Percentiles rank a stretch among this genome's conserved stretches.
Evolutionary conservation across 495 filamentous ascomycete genomes (phyloP).

Genomic region (Parathielavia appendiculata): DNA sequence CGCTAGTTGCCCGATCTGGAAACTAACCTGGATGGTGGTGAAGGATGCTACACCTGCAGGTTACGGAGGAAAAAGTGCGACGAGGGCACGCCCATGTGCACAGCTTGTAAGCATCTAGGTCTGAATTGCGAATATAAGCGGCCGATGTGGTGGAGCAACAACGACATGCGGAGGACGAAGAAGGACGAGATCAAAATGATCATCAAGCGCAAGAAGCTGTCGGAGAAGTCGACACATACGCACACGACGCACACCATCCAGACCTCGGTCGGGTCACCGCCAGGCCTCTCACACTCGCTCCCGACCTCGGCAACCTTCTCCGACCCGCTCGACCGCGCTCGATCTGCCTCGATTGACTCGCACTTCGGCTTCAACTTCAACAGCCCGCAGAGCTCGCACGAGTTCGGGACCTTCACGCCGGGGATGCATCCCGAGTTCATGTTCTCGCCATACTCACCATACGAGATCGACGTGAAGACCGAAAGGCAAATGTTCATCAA

Average conservation of each 20-base stretch:
- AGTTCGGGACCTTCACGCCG: conserved; percentile 59
- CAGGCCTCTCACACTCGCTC: conserved; percentile 73
- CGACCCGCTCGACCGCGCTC: conserved; percentile 62
- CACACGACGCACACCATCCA: conserved; percentile 34
- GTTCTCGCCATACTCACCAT: conserved; percentile 60
- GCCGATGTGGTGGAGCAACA: conserved; percentile 94
- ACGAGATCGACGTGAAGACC: conserved; percentile 93
- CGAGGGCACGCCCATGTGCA: conserved; percentile 79
- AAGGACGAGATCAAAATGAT: conserved; percentile 96
- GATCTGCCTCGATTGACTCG: conserved; percentile 73
- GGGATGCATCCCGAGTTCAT: conserved; percentile 47
- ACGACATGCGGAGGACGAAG: conserved; percentile 73
- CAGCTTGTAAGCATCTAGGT: conserved; percentile 81
- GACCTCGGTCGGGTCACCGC: conserved; percentile 58
- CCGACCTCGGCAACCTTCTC: conserved; percentile 76
- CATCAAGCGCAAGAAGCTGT: conserved; percentile 92
- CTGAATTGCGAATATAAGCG: conserved; percentile 92
- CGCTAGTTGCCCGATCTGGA: conserved; percentile 5
- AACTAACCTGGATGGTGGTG: conserved; percentile 29
- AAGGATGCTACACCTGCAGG: conserved; percentile 97
- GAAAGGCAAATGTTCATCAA: conserved; percentile 93
- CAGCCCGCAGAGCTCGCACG: conserved; percentile 52
- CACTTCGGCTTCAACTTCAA: conserved; percentile 73
- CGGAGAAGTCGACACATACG: conserved; percentile 67
- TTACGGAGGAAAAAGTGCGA: conserved; percentile 97